A percentile compares a stretch with the other conserved stretches of the same genome.
phyloP scores from a whole-genome alignment of 2,329 filamentous ascomycete genomes.

The Xylariaceae sp. region DNA sequence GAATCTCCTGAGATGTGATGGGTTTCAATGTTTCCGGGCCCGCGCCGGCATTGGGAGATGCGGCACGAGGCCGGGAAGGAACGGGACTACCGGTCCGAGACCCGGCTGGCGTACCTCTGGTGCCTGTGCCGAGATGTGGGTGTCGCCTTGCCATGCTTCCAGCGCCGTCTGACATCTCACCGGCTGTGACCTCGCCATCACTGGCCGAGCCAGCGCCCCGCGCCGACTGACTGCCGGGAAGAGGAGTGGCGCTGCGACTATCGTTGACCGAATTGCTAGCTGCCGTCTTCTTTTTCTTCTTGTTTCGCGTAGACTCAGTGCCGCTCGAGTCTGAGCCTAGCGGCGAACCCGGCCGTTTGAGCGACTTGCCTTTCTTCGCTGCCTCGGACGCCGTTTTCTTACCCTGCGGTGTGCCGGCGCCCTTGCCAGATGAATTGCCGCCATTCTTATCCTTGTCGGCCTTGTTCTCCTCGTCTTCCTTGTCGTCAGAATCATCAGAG shows the following conservation, averaged over 20 bases:
- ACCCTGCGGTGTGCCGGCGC: slow-evolving; percentile 52
- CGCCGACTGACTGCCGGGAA: slow-evolving; percentile 41
- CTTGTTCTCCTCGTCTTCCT: slow-evolving; percentile 39
- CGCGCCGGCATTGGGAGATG: slow-evolving; percentile 30
- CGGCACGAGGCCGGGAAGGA: slow-evolving; percentile 33
- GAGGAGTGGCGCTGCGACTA: slow-evolving; percentile 53
- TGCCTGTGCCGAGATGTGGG: slow-evolving; percentile 38
- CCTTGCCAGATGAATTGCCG: slow-evolving; percentile 61
- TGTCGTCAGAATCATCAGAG: slow-evolving; percentile 39
- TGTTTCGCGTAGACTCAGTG: slow-evolving; percentile 79
- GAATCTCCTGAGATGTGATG: slow-evolving; percentile 49
- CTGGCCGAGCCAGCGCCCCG: slow-evolving; percentile 58
- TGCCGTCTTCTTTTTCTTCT: slow-evolving; percentile 54
- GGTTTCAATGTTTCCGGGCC: slow-evolving; percentile 20
- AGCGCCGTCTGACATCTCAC: slow-evolving; percentile 58
- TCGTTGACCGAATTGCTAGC: slow-evolving; percentile 39
- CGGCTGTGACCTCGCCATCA: slow-evolving; percentile 66
- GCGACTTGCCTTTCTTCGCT: slow-evolving; percentile 53
- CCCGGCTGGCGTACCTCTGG: slow-evolving; percentile 49
- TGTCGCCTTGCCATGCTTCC: slow-evolving; percentile 45
- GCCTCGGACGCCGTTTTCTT: slow-evolving; percentile 44
- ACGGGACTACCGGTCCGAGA: slow-evolving; percentile 60
- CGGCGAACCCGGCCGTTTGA: slow-evolving; percentile 83
- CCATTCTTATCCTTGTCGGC: slow-evolving; percentile 38
- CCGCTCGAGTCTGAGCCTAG: slow-evolving; percentile 86